Conservation (phyloP, 2,329 filamentous ascomycete species). For the Penicillium sp. region DNA sequence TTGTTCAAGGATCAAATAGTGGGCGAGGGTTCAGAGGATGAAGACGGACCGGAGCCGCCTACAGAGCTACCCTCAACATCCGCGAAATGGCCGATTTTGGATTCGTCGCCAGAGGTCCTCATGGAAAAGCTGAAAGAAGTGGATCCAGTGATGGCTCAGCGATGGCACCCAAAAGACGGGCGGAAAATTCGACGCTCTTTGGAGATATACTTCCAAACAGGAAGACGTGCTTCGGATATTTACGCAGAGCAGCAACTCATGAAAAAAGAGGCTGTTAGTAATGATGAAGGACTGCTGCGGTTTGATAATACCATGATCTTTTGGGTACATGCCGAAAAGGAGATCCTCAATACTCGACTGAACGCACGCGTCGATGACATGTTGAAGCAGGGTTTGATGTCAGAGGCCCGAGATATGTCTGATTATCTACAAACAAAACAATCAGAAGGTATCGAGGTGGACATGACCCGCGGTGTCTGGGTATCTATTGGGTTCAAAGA, state of each 20-base stretch:
- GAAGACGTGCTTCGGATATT: slow-evolving; percentile 79
- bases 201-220: slow-evolving; percentile 85
- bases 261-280: slow-evolving; percentile 27
- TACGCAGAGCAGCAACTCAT: slow-evolving; percentile 74
- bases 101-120: slow-evolving; percentile 72
- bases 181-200: slow-evolving; percentile 89
- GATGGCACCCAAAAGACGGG: slow-evolving; percentile 92
- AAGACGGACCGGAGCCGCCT: slow-evolving; percentile 30
- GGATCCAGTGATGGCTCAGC: slow-evolving; percentile 84
- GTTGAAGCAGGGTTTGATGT: slow-evolving; percentile 68
- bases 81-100: slow-evolving; percentile 69
- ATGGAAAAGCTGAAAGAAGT: slow-evolving; percentile 74
- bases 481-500: slow-evolving; percentile 97
- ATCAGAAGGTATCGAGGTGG: slow-evolving; percentile 59
- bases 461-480: slow-evolving; percentile 86
- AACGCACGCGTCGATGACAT: slow-evolving; percentile 82
- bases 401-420: slow-evolving; percentile 63
- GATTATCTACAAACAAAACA: slow-evolving; percentile 51
- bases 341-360: slow-evolving; percentile 70
- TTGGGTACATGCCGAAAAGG: slow-evolving; percentile 80
- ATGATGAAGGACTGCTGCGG: slow-evolving; percentile 45
- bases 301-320: slow-evolving; percentile 69
- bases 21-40: slow-evolving; percentile 33
- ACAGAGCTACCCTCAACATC: slow-evolving; percentile 27
- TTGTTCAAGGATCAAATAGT: slow-evolving; percentile 77